Percentiles rank a stretch among this genome's conserved stretches.
Evolutionary conservation across 208 protist species (phyloP).

Genomic region (Leishmania gerbilli): DNA sequence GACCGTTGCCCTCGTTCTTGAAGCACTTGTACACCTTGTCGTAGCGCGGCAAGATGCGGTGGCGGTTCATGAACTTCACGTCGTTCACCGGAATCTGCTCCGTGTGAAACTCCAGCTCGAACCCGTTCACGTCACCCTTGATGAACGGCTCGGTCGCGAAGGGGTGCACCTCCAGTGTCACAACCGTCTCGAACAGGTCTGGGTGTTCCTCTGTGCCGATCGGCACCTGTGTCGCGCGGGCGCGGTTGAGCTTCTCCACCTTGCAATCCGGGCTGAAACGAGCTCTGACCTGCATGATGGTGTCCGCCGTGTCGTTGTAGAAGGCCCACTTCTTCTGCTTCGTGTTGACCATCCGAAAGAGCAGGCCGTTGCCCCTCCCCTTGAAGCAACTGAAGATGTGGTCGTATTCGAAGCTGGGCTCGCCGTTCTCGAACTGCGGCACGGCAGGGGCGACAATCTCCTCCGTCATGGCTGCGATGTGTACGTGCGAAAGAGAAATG

Average conservation of each 20-base stretch:
- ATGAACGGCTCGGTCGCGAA: conserved; percentile 57
- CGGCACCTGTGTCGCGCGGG: conserved; percentile 18
- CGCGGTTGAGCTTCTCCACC: conserved; percentile 27
- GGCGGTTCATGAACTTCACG: conserved; percentile 39
- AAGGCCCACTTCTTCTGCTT: conserved; percentile 50
- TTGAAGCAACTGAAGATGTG: conserved; percentile 64
- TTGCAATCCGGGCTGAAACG: conserved; percentile 30
- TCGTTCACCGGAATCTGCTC: conserved; percentile 28
- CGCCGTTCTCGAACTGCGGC: conserved; percentile 31
- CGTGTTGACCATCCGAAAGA: conserved; percentile 57
- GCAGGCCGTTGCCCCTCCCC: conserved; percentile 35
- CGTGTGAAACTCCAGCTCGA: conserved; percentile 45
- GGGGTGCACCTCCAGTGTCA: conserved; percentile 48
- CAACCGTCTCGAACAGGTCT: conserved; percentile 25
- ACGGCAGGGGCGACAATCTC: conserved; percentile 19
- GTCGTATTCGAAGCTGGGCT: conserved; percentile 31
- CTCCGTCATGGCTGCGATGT: conserved; percentile 25
- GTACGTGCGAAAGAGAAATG: not conserved
- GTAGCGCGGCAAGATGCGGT: conserved; percentile 26
- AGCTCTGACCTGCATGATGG: conserved; percentile 35
- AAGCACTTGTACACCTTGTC: conserved; percentile 80
- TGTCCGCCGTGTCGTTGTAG: conserved; percentile 63
- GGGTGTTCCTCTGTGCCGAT: not conserved
- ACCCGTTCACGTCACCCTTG: conserved; percentile 40
- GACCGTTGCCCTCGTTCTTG: conserved; percentile 71